Evolutionary conservation across 306 rosid genomes (phyloP), one percentile per base, ranked within the genome.

Genomic region (Ochetophila trinervis): DNA sequence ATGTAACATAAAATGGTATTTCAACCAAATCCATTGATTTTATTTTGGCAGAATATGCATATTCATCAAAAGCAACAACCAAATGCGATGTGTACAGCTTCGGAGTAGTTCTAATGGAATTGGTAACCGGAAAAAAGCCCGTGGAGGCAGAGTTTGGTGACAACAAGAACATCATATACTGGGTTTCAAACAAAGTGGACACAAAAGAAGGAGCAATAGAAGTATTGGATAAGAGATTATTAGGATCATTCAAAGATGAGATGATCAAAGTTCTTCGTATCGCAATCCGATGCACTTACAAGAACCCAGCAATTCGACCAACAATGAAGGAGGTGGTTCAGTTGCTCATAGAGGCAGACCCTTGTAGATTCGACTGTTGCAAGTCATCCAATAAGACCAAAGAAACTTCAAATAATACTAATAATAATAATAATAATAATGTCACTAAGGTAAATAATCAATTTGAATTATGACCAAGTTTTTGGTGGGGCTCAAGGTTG

Each of bases 61-160:
- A 85, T 82, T 90, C 96, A n/a, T 56, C 99, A 3, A 88, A 89
- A 73, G 88, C 99, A 4, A 90, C 97, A 5, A 85, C 94, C 42
- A 94, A 94, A 79, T 86, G 99, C 45, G 99, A 94, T 69, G 97
- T 94, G 5, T 94, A 94, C 73, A 94, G 99, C 59, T 94, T 81
- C 57, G 99, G 99, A 22, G 97, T 94, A 69, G 90, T 94, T 60
- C 63, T 94, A 19, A 86, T 90, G 99, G 99, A 94, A 56, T 69
- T 94, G 48, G 76, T 94, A 75, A 94, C 97, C 2, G 99, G 99
- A 62, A 94, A 83, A 83, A 94, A 86, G 76, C 95, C 97, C 0
- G 84, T 94, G 57, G 96, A 90, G 73, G 69, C 87, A 53, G 95
- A 86, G 69, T 94, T 90, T 69, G 99, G 97, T 14, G 99, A 94